phyloP scores from a whole-genome alignment of 371 early-diverging fungal species.

The Catenaria anguillulae region DNA sequence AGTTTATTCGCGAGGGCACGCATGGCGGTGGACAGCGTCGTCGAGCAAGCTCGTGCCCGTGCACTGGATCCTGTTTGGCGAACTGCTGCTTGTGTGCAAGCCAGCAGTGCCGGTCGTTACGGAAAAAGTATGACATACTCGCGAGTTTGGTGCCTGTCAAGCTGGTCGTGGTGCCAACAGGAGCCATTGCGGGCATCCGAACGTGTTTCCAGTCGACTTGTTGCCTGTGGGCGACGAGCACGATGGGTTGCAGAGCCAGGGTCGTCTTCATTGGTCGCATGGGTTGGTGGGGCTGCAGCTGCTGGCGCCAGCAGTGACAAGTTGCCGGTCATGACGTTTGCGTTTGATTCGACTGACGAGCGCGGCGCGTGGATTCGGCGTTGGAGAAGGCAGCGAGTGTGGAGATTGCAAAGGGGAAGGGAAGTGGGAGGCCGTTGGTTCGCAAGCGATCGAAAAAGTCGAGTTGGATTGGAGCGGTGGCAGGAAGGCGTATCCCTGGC shows the following conservation, averaged over 20 bases:
- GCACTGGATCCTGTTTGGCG: not conserved
- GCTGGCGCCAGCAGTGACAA: not conserved
- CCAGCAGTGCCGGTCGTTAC: not conserved
- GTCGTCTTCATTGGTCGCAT: too few relatives aligned
- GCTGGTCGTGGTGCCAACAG: not conserved
- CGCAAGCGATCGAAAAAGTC: too few relatives aligned
- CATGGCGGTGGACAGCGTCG: not conserved
- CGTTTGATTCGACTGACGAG: not conserved
- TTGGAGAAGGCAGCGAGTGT: not conserved
- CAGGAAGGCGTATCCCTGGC: too few relatives aligned
- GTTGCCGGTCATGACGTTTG: not conserved
- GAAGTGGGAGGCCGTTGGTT: too few relatives aligned
- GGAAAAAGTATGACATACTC: not conserved
- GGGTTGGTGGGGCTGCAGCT: not conserved
- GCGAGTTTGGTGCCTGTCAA: not conserved
- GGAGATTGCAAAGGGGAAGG: too few relatives aligned
- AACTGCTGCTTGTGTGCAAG: not conserved
- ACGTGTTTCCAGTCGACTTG: not conserved
- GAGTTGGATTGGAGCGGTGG: too few relatives aligned
- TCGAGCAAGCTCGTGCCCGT: not conserved
- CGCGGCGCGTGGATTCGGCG: not conserved
- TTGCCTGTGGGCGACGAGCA: not conserved
- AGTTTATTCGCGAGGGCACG: not conserved
- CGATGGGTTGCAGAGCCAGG: too few relatives aligned
- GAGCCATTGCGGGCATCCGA: not conserved